phyloP scores from a whole-genome alignment of 345 rosid species.

The Murraya paniculata region DNA sequence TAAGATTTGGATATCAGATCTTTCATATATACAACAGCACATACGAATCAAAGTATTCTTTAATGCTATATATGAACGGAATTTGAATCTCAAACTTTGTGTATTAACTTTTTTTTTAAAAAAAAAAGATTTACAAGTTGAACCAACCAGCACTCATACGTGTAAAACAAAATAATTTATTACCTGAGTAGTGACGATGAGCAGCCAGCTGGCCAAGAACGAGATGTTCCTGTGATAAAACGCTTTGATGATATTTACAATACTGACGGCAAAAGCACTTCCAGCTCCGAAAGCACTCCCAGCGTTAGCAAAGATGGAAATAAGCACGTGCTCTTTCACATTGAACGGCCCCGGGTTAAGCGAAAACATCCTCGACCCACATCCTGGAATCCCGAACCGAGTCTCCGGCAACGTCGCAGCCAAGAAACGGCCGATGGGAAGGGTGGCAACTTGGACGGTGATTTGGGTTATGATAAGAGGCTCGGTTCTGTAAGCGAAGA shows the following conservation, averaged over 20 bases:
- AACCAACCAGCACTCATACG: background rate
- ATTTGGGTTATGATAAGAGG: conserved; percentile 79
- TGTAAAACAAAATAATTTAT: background rate
- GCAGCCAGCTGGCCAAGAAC: conserved; percentile 79
- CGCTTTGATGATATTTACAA: conserved; percentile 69
- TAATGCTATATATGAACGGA: too few relatives aligned
- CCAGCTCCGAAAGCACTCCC: conserved; percentile 81
- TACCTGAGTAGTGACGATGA: conserved; percentile 86
- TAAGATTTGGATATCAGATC: background rate
- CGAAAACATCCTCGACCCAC: conserved; percentile 55
- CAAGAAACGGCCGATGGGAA: conserved; percentile 76
- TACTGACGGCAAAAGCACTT: conserved; percentile 65
- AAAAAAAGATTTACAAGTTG: background rate
- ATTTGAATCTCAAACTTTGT: too few relatives aligned
- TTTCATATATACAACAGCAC: too few relatives aligned
- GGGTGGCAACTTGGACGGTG: conserved; percentile 69
- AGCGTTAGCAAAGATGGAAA: conserved; percentile 78
- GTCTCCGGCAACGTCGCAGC: conserved; percentile 56
- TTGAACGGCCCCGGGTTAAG: conserved; percentile 85
- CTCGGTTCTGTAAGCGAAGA: conserved; percentile 81
- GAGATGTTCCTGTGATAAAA: conserved; percentile 61
- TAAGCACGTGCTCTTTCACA: conserved; percentile 82
- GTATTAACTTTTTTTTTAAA: too few relatives aligned
- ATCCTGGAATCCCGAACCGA: conserved; percentile 55
- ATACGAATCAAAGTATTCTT: too few relatives aligned